A percentile compares a stretch with the other conserved stretches of the same genome.
Conservation (phyloP, 129 eudicot species). For the Lactuca sativa region DNA sequence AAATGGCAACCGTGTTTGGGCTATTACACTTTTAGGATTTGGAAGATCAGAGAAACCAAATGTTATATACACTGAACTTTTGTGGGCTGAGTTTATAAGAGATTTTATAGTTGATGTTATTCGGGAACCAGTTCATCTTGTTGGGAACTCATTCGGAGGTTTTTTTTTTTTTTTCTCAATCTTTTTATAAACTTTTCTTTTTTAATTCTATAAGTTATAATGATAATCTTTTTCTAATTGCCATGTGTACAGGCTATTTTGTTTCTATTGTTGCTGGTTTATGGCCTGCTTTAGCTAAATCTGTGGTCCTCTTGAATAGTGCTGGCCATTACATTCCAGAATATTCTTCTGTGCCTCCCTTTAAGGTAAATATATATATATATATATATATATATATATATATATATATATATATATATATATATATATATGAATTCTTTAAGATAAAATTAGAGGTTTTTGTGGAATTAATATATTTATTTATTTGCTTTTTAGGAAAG, state of each 20-base stretch:
- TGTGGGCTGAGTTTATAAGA: constrained; percentile 88
- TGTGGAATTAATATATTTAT: neutral
- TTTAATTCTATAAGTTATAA: no score
- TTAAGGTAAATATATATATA: constrained; percentile 42
- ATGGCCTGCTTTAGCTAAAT: constrained; percentile 80
- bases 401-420: constrained; percentile 34
- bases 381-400: neutral
- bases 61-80: constrained; percentile 71
- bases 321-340: constrained; percentile 80
- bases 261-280: constrained; percentile 80
- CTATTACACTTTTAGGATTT: constrained; percentile 81
- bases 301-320: constrained; percentile 75
- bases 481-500: constrained; percentile 52
- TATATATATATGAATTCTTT: neutral
- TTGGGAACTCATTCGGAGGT: constrained; percentile 97
- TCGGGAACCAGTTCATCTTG: constrained; percentile 85
- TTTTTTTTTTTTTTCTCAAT: constrained; percentile 17
- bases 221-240: neutral
- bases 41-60: constrained; percentile 97
- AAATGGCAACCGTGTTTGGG: constrained; percentile 80
- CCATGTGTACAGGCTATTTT: constrained; percentile 59
- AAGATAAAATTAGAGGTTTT: neutral
- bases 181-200: neutral
- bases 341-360: constrained; percentile 58
- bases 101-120: constrained; percentile 85